A percentile compares a stretch with the other conserved stretches of the same genome.
phyloP scores from a whole-genome alignment of 768 basidiomycete species.

The Rhodotorula babjevae region DNA sequence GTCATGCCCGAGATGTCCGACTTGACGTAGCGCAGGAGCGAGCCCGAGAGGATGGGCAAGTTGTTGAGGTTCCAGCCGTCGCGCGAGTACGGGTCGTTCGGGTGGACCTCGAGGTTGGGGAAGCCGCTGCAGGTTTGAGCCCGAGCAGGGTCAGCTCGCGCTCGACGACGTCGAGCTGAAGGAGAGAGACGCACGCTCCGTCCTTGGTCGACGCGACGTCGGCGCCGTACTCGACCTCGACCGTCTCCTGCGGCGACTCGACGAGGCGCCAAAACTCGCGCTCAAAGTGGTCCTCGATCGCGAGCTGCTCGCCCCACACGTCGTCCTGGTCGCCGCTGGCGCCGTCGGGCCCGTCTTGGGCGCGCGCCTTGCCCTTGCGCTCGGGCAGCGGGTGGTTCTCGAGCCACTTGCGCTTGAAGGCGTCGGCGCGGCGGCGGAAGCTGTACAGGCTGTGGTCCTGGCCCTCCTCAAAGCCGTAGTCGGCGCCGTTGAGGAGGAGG shows the following conservation, averaged over 20 bases:
- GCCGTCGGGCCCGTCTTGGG: constrained; percentile 43
- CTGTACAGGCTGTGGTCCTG: constrained; percentile 87
- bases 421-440: constrained; percentile 84
- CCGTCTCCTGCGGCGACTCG: constrained; percentile 78
- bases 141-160: background rate
- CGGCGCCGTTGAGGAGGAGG: constrained; percentile 81
- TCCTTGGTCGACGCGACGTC: constrained; percentile 97
- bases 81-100: constrained; percentile 74
- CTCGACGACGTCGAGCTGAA: constrained; percentile 8
- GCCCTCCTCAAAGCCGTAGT: constrained; percentile 97
- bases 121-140: constrained; percentile 64
- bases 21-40: constrained; percentile 92
- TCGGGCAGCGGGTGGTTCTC: constrained; percentile 52
- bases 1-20: constrained; percentile 99
- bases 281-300: constrained; percentile 85
- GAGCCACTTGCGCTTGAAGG: constrained; percentile 88
- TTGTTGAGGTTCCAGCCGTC: constrained; percentile 99
- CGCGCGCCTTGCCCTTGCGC: constrained; percentile 57
- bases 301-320: constrained; percentile 43
- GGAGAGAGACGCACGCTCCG: constrained; percentile 64
- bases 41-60: constrained; percentile 77
- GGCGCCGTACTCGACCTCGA: constrained; percentile 98
- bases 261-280: constrained; percentile 95
- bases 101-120: constrained; percentile 91
- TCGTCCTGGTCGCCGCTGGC: constrained; percentile 33